phyloP scores from a whole-genome alignment of 495 filamentous ascomycete species.

The Trichocladium antarcticum region DNA sequence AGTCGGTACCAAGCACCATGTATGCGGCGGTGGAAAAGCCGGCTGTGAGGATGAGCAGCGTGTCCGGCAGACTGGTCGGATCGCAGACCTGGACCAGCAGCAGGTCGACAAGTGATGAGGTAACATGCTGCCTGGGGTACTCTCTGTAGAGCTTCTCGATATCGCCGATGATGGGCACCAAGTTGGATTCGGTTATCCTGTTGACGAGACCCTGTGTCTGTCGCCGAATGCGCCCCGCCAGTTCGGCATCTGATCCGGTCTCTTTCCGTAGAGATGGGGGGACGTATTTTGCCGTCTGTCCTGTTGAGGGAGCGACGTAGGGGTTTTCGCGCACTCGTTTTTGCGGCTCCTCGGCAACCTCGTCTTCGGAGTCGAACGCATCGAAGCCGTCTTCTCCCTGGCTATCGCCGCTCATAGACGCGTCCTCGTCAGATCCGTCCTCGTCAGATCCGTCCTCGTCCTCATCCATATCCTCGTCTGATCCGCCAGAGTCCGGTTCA shows the following conservation, averaged over 20 bases:
- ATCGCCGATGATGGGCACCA: conserved; percentile 68
- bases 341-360: conserved; percentile 6
- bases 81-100: conserved; percentile 68
- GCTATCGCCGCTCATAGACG: conserved; percentile 16
- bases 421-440: conserved; percentile 21
- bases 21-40: conserved; percentile 83
- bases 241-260: conserved; percentile 52
- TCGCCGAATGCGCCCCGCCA: conserved; percentile 56
- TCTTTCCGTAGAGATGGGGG: conserved; percentile 71
- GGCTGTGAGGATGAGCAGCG: conserved; percentile 80
- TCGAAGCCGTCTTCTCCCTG: conserved; percentile 20
- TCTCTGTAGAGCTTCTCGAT: conserved; percentile 72
- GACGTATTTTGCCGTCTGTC: conserved; percentile 54
- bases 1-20: conserved; percentile 73
- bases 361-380: conserved; percentile 24
- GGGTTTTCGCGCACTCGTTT: conserved; percentile 40
- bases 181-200: conserved; percentile 79
- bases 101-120: conserved; percentile 60
- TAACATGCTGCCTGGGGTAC: conserved; percentile 73
- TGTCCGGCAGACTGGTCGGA: conserved; percentile 63
- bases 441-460: not conserved
- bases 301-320: conserved; percentile 40
- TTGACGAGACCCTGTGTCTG: conserved; percentile 85
- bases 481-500: conserved; percentile 15
- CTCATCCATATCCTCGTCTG: conserved; percentile 28